A percentile compares a stretch with the other conserved stretches of the same genome.
phyloP scores from a whole-genome alignment of 352 stramenopile species.

The Pythium phragmiticola region DNA sequence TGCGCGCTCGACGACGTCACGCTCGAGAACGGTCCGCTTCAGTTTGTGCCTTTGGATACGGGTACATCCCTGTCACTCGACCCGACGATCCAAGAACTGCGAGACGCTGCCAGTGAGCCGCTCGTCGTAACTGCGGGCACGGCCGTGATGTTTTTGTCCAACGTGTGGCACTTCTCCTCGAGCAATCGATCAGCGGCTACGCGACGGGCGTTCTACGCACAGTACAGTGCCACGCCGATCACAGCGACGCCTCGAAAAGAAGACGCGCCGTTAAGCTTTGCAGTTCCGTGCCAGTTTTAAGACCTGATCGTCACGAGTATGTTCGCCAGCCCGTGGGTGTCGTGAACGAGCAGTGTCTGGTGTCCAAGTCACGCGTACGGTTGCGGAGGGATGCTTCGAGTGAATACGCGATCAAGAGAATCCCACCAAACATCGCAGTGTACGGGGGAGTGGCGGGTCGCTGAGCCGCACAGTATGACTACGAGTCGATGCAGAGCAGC shows the following conservation, averaged over 20 bases:
- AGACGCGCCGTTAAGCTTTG: conserved; percentile 56
- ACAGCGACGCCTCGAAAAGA: conserved; percentile 36
- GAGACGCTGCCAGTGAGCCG: conserved; percentile 29
- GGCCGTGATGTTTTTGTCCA: conserved; percentile 65
- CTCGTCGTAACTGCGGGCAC: conserved; percentile 37
- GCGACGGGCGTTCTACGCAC: conserved; percentile 69
- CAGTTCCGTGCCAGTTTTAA: conserved; percentile 41
- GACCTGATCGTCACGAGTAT: too few relatives aligned
- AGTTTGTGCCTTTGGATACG: conserved; percentile 43
- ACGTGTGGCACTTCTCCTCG: conserved; percentile 73
- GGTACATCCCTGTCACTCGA: neutral
- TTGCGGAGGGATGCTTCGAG: too few relatives aligned
- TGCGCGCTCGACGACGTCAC: conserved; percentile 64
- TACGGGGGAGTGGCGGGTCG: too few relatives aligned
- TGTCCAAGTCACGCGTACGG: too few relatives aligned
- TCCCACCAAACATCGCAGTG: too few relatives aligned
- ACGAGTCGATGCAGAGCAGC: too few relatives aligned
- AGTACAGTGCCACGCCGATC: conserved; percentile 58
- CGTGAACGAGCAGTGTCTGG: too few relatives aligned
- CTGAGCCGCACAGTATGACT: too few relatives aligned
- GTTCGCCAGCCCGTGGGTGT: too few relatives aligned
- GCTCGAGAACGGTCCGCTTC: conserved; percentile 47
- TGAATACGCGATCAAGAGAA: too few relatives aligned
- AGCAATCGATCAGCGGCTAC: conserved; percentile 42
- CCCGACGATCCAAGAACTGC: conserved; percentile 1